A percentile compares a stretch with the other conserved stretches of the same genome.
phyloP scores from a whole-genome alignment of 2,329 filamentous ascomycete genomes.

The Penicillium sp. region DNA sequence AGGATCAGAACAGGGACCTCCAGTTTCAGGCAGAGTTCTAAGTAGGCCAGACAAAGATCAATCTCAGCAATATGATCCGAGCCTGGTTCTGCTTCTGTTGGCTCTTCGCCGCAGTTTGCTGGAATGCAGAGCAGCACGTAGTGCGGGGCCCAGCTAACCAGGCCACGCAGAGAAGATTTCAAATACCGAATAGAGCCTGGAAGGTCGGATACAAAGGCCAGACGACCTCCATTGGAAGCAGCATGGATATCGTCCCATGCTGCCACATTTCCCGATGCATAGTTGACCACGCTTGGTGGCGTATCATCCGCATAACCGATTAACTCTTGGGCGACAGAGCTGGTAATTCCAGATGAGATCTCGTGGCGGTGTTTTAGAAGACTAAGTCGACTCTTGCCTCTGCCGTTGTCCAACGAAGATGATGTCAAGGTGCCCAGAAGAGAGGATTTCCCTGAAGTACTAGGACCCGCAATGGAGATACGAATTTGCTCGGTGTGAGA shows the following conservation, averaged over 20 bases:
- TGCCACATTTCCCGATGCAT: conserved; percentile 76
- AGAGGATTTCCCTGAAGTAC: conserved; percentile 87
- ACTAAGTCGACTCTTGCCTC: conserved; percentile 82
- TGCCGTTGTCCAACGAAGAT: conserved; percentile 81
- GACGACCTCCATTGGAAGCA: conserved; percentile 61
- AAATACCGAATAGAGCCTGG: conserved; percentile 86
- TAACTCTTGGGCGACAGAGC: conserved; percentile 88
- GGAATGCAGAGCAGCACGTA: conserved; percentile 87
- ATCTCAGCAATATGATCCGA: conserved; percentile 47
- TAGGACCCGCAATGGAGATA: conserved; percentile 81
- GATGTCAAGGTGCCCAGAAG: conserved; percentile 83
- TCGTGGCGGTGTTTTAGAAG: conserved; percentile 91
- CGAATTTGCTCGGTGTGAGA: conserved; percentile 69
- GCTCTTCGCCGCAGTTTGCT: conserved; percentile 62
- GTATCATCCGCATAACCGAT: conserved; percentile 64
- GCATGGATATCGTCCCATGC: conserved; percentile 95
- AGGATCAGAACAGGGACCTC: conserved; percentile 71
- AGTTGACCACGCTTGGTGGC: conserved; percentile 58
- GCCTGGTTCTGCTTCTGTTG: conserved; percentile 14
- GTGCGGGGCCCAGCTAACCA: conserved; percentile 94
- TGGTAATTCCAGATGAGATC: conserved; percentile 84
- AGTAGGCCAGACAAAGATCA: conserved; percentile 71
- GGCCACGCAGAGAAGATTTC: conserved; percentile 77
- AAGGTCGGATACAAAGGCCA: conserved; percentile 87
- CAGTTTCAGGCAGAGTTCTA: conserved; percentile 78